Base-by-base conservation (phyloP, 371 early-diverging fungal genomes). In the Mortierella sp. region DNA sequence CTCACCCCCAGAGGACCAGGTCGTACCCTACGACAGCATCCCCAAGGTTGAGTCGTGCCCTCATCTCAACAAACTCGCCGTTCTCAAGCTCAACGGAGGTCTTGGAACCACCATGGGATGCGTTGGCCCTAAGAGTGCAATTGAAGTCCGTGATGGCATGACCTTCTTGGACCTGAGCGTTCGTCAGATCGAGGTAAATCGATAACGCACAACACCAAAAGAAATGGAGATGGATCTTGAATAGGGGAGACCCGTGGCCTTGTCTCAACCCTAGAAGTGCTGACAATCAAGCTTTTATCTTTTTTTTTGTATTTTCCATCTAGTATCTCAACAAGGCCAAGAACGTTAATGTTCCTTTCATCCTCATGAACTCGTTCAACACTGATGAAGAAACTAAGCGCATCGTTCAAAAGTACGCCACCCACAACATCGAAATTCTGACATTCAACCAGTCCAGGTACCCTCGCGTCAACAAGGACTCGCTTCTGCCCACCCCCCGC, bases 311-410 rank as follows among this genome's bases (percentile, higher is more conserved):
- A 55, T 68, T 28, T 26, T 43, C 65, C n/a, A 66, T 62, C 30
- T 81, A 95, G 94, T 94, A 97, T 84, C 86, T 99, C 70, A 98
- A 99, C 91, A 91, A 91, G 75, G 89, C 90, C 63, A 90, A 96
- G 86, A 92, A 93, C 59, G 95, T 95, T 77, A 91, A 93, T 66
- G 98, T 99, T 37, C 99, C 99, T 12, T 93, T 99, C 60, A 96
- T 99, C 66, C 90, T 99, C 66, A 99, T 99, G 99, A 99, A 99
- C 92, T 97, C 98, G 37, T 99, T 99, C 92, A 99, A 99, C 86
- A 99, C 99, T 0, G 96, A 99, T 80, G 94, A 95, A 30, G 97
- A 98, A 83, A 99, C 99, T 32, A 89, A 93, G 83, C 95, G 97
- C 78, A 96, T 99, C 72, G 95, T 99, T 71, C 97, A 96, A 87